A percentile compares a stretch with the other conserved stretches of the same genome.
These are phyloP conservation scores for Euphorbia pulcherrima DNA, from an alignment of 345 rosid genomes.

Conservation along the genomic window DNA sequence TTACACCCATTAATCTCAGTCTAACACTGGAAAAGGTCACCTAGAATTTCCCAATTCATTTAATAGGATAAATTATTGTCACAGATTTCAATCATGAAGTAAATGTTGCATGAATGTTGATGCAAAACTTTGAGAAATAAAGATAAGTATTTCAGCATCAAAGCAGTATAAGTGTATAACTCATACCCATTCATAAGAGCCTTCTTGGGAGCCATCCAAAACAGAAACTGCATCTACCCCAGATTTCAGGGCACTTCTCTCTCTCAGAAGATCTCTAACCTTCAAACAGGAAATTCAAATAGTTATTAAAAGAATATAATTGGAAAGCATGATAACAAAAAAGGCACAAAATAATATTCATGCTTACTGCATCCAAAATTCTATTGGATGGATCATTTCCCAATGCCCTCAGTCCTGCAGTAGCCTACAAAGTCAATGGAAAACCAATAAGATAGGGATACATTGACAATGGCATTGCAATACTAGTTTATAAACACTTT, in stretches of 20 bases:
- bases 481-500: background rate
- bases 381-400: conserved; percentile 72
- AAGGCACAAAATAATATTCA: background rate
- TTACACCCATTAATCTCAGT: background rate
- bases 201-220: conserved; percentile 95
- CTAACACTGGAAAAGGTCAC: background rate
- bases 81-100: background rate
- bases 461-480: too few relatives aligned
- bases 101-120: background rate
- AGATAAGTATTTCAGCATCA: background rate
- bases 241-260: conserved; percentile 64
- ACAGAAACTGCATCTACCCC: conserved; percentile 62
- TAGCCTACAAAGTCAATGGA: conserved; percentile 65
- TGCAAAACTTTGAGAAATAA: background rate
- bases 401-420: conserved; percentile 90
- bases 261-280: conserved; percentile 84
- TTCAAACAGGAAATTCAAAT: conserved; percentile 29
- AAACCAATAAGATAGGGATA: conserved; percentile 9
- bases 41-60: background rate
- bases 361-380: conserved; percentile 75
- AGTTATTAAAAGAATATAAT: conserved; percentile 5
- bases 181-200: conserved; percentile 96
- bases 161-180: conserved; percentile 28
- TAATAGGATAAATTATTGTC: background rate
- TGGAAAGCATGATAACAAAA: conserved; percentile 17